Evolutionary conservation across 331 rosid species (phyloP).

Genomic region (Quercus phellos): DNA sequence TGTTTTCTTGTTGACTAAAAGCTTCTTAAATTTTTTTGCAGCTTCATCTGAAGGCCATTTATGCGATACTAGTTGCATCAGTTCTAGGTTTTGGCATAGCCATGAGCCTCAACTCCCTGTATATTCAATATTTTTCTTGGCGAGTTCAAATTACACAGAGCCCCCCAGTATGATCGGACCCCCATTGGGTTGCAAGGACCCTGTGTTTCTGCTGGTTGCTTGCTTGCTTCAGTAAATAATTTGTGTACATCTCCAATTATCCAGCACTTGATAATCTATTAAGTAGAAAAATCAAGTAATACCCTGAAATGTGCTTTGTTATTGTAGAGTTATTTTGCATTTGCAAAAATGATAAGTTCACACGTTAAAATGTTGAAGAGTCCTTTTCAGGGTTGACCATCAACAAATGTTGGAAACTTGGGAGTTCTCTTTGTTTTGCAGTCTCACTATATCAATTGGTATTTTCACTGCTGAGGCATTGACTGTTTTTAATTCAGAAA

Average conservation of each 20-base stretch:
- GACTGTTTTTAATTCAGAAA: neutral
- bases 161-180: slow-evolving; percentile 48
- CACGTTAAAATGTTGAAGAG: neutral
- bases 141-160: slow-evolving; percentile 51
- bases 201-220: slow-evolving; percentile 2
- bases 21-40: slow-evolving; percentile 37
- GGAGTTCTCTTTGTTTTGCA: neutral
- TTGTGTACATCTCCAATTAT: neutral
- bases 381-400: neutral
- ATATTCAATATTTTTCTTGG: slow-evolving; percentile 61
- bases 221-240: neutral
- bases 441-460: neutral
- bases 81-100: slow-evolving; percentile 75
- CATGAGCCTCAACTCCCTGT: slow-evolving; percentile 63
- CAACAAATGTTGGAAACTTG: too few species aligned
- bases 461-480: neutral
- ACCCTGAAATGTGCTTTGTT: neutral
- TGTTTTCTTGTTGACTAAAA: slow-evolving; percentile 7
- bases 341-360: neutral
- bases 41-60: slow-evolving; percentile 64
- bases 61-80: slow-evolving; percentile 70
- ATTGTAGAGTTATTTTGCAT: neutral
- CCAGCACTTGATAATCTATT: too few species aligned
- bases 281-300: neutral
- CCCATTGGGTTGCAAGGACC: neutral